phyloP scores from a whole-genome alignment of 2,329 filamentous ascomycete genomes.

The Aspergillus tamarii region DNA sequence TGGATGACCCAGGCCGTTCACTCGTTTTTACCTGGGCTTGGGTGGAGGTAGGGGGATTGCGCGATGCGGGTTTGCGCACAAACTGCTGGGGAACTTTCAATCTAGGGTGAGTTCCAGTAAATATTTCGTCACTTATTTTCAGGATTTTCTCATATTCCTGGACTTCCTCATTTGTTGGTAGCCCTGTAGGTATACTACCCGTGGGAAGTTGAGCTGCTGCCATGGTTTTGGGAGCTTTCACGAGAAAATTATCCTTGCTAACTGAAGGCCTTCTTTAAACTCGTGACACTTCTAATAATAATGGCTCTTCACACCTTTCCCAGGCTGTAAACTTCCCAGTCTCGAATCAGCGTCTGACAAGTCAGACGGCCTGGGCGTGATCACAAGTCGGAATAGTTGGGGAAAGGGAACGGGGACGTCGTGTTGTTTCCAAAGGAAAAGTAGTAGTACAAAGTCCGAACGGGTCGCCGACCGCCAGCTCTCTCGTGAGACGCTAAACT shows the following conservation, averaged over 20 bases:
- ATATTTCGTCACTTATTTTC: conserved; percentile 76
- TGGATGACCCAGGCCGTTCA: conserved; percentile 21
- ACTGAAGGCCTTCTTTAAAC: background rate
- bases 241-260: conserved; percentile 1
- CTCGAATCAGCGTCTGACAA: conserved; percentile 4
- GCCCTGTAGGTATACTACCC: conserved; percentile 31
- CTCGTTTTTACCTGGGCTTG: conserved; percentile 33
- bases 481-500: conserved; percentile 20
- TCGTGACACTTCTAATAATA: background rate
- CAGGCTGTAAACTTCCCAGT: background rate
- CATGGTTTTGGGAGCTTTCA: conserved; percentile 24
- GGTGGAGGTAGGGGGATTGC: conserved; percentile 34
- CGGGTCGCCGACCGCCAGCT: conserved; percentile 6
- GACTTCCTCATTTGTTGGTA: conserved; percentile 57
- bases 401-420: background rate
- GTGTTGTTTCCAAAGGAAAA: conserved; percentile 11
- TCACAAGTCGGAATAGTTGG: background rate
- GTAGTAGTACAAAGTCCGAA: conserved; percentile 9
- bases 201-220: conserved; percentile 38
- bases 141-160: conserved; percentile 79
- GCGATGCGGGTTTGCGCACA: conserved; percentile 44
- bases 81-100: conserved; percentile 62
- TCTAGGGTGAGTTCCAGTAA: conserved; percentile 69
- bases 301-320: conserved; percentile 11
- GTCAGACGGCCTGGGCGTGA: conserved; percentile 1